Evolutionary conservation across 2,329 filamentous ascomycete species (phyloP), one percentile per base, ranked within the genome.

Genomic region (Aspergillus pseudonomiae): DNA sequence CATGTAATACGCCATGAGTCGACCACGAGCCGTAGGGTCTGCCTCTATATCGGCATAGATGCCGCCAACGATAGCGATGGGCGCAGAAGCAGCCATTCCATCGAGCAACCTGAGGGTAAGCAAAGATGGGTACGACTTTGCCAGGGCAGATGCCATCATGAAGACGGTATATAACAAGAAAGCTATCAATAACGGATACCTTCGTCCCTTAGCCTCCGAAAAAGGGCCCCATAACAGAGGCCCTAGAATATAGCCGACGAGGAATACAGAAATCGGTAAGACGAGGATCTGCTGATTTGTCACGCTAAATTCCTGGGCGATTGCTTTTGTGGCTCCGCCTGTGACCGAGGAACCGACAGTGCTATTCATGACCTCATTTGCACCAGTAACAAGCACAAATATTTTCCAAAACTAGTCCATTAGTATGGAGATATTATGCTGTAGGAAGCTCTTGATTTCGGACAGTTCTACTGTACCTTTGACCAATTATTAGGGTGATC

Each of bases 41-140:
- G 74, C 69, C 59, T 82, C 80, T 1, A 84, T 76, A 67, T 85
- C 83, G 3, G 81, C 80, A 65, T 78, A 82, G 0, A 84, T 60
- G 1, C 84, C 81, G 0, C 80, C 81, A 0, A 79, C 74, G 14
- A 82, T 78, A 0, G 82, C 74, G 36, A 79, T 79, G 0, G 83
- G 81, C 2, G 80, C 77, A 9, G 80, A 78, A 0, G 79, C 82
- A n/a, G 74, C 74, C 55, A 80, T 76, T 0, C 83, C 82, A 28
- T 75, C 73, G 3, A 84, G 52, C 7, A 84, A 73, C n/a, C 83
- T 75, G 59, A 85, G 82, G 3, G 81, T 70, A 21, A 82, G 66
- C 21, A 82, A 66, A 2, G 76, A 74, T 0, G 74, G 65, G 73
- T 78, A 84, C 9, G 72, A 80, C 1, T 78, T 75, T 0, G 79